phyloP scores from a whole-genome alignment of 2,329 filamentous ascomycete genomes.

The Colletotrichum falcatum region DNA sequence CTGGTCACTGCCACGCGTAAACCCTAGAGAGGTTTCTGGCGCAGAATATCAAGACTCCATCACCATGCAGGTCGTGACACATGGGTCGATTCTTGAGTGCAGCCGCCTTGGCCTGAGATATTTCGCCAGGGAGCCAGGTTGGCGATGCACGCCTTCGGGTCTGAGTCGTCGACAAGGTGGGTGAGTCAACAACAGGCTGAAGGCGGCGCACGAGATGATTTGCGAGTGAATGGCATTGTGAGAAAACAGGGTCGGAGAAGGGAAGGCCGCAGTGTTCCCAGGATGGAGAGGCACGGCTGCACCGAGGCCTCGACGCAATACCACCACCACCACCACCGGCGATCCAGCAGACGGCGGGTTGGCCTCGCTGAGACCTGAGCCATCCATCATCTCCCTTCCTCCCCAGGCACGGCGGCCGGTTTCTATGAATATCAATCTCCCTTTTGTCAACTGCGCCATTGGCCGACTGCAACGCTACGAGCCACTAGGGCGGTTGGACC shows the following conservation, averaged over 20 bases:
- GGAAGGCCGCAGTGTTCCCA: not conserved
- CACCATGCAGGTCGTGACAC: slow-evolving; percentile 37
- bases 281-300: slow-evolving; percentile 4
- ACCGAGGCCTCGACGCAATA: slow-evolving; percentile 1
- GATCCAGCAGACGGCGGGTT: too few relatives aligned
- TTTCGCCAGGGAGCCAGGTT: slow-evolving; percentile 20
- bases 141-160: slow-evolving; percentile 10
- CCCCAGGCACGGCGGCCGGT: slow-evolving; percentile 16
- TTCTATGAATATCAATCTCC: slow-evolving; percentile 40
- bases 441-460: slow-evolving; percentile 24
- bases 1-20: slow-evolving; percentile 33
- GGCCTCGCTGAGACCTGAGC: slow-evolving; percentile 6
- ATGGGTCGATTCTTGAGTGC: slow-evolving; percentile 35
- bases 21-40: slow-evolving; percentile 26
- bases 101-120: slow-evolving; percentile 33
- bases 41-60: slow-evolving; percentile 35
- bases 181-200: slow-evolving; percentile 12
- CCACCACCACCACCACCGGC: slow-evolving; percentile 6
- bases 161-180: slow-evolving; percentile 7
- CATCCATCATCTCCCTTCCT: slow-evolving; percentile 1
- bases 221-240: not conserved
- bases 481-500: slow-evolving; percentile 24
- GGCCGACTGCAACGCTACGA: slow-evolving; percentile 24
- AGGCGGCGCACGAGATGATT: not conserved
- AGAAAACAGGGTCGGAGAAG: not conserved